Evolutionary conservation across 345 rosid species (phyloP).

Genomic region (Rhizophora apiculata): DNA sequence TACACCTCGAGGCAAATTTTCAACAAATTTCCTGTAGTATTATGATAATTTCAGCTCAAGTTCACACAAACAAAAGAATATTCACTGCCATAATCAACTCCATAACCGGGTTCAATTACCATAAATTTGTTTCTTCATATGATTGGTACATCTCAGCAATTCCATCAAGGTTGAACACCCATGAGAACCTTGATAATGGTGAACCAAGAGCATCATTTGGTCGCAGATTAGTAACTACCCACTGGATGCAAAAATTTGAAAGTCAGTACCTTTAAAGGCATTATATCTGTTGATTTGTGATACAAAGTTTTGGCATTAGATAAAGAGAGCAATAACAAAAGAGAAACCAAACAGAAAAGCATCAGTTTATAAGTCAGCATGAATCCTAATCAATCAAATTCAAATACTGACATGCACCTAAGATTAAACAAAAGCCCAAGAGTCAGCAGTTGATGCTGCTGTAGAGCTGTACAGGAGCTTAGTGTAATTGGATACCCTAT

Average conservation of each 20-base stretch:
- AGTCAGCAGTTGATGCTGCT: too few relatives aligned
- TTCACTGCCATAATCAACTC: background rate
- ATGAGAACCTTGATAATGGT: conserved; percentile 56
- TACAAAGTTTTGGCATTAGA: too few relatives aligned
- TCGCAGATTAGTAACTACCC: conserved; percentile 88
- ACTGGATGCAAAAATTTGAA: conserved; percentile 40
- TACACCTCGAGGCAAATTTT: conserved; percentile 80
- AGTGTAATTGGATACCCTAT: too few relatives aligned
- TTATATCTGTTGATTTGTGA: background rate
- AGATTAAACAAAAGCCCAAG: too few relatives aligned
- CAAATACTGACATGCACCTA: too few relatives aligned
- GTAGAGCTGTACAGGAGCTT: too few relatives aligned
- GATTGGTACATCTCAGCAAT: conserved; percentile 74
- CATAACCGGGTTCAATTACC: conserved; percentile 40
- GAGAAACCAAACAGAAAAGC: too few relatives aligned
- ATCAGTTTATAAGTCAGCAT: too few relatives aligned
- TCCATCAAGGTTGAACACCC: conserved; percentile 83
- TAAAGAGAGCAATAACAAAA: too few relatives aligned
- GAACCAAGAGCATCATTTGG: conserved; percentile 36
- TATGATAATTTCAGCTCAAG: background rate
- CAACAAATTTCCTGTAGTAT: conserved; percentile 66
- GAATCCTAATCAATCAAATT: too few relatives aligned
- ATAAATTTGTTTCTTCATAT: conserved; percentile 84
- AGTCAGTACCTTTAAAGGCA: conserved; percentile 6
- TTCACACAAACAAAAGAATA: background rate